Percentiles rank a stretch among this genome's conserved stretches.
phyloP scores from a whole-genome alignment of 2,329 filamentous ascomycete species.

The Cryphonectria parasitica region DNA sequence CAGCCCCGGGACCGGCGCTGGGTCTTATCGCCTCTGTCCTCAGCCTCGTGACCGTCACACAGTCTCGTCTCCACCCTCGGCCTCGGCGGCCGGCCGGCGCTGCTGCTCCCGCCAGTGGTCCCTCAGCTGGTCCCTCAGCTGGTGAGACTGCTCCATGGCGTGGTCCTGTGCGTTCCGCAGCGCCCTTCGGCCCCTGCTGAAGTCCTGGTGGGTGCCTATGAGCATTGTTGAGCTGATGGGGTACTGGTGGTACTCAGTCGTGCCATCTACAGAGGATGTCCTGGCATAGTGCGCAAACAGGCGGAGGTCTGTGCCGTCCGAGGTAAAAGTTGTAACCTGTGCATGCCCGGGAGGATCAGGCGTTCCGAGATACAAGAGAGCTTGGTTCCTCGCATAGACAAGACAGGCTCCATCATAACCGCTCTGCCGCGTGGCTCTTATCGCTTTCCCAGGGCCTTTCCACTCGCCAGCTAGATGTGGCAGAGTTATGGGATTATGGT shows the following conservation, averaged over 20 bases:
- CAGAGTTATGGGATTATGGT: not conserved
- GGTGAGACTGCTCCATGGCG: slow-evolving; percentile 24
- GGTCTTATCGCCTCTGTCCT: too few relatives aligned
- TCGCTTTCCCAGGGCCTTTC: not conserved
- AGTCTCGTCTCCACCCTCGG: too few relatives aligned
- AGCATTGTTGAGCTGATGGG: not conserved
- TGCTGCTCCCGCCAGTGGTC: slow-evolving; percentile 5
- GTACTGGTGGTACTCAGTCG: not conserved
- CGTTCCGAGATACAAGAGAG: slow-evolving; percentile 27
- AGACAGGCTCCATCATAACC: slow-evolving; percentile 36
- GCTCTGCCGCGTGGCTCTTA: slow-evolving; percentile 29
- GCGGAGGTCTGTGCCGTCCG: not conserved
- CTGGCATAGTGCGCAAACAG: not conserved
- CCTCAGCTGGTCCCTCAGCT: slow-evolving; percentile 5
- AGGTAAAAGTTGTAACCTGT: not conserved
- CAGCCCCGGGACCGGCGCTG: too few relatives aligned
- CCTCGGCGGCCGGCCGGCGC: not conserved
- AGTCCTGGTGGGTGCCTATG: not conserved
- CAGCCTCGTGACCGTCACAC: too few relatives aligned
- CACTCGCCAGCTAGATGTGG: not conserved
- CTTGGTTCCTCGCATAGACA: slow-evolving; percentile 36
- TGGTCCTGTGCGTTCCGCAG: slow-evolving; percentile 35
- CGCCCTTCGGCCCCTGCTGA: not conserved
- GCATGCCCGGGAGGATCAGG: not conserved
- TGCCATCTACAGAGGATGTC: not conserved